These are phyloP conservation scores for Aspergillus aculeatinus DNA, from an alignment of 2,329 filamentous ascomycete genomes.

Conservation along the genomic window DNA sequence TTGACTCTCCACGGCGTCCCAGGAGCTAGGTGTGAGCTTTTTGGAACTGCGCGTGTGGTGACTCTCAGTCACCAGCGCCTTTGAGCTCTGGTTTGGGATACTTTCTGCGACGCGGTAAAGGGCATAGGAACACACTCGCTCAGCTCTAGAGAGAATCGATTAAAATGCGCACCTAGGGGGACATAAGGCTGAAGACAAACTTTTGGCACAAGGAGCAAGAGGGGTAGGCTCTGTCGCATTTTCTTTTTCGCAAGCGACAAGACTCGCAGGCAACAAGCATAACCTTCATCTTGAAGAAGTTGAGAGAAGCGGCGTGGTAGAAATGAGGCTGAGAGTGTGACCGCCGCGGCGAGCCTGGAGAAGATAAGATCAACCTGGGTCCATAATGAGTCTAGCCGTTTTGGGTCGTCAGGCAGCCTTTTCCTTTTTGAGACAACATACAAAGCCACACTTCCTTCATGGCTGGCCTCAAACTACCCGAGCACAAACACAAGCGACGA, in stretches of 20 bases:
- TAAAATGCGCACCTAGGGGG: neutral
- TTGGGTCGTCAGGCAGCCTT: too few species aligned
- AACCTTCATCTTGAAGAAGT: neutral
- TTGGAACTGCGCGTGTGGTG: too few species aligned
- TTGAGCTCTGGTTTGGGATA: neutral
- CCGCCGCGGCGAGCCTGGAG: too few species aligned
- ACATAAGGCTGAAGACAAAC: neutral
- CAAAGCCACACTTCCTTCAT: too few species aligned
- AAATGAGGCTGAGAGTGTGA: too few species aligned
- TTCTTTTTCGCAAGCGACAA: conserved; percentile 5
- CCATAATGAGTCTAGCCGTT: too few species aligned
- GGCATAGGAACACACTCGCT: neutral
- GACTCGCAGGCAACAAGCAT: conserved; percentile 8
- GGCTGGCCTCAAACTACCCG: too few species aligned
- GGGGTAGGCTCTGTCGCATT: conserved; percentile 4
- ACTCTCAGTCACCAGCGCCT: neutral
- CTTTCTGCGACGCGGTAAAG: neutral
- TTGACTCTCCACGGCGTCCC: neutral
- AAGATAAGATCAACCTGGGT: too few species aligned
- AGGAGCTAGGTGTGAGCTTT: neutral
- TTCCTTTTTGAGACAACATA: too few species aligned
- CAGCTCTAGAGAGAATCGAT: neutral
- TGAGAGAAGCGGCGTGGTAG: too few species aligned
- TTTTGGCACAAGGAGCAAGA: conserved; percentile 2
- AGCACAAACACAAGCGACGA: too few species aligned